Evolutionary conservation across 331 rosid species (phyloP).

Genomic region (Stylosanthes scabra): DNA sequence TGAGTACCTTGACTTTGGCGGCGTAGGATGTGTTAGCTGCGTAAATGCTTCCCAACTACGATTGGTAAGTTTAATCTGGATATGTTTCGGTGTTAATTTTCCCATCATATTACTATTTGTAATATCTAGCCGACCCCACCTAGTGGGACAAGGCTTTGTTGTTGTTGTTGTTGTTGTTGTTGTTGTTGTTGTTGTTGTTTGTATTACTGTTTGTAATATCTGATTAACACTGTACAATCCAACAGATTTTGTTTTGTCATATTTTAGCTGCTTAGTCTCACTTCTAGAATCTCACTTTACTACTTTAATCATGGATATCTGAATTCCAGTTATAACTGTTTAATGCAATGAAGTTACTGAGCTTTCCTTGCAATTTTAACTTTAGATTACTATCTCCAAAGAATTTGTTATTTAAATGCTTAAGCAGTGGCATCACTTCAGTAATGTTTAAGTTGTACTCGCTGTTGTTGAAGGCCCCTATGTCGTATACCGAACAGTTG

Average conservation of each 20-base stretch:
- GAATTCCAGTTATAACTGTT: constrained; percentile 4
- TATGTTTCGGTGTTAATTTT: neutral
- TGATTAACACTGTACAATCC: constrained; percentile 35
- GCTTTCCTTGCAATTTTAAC: neutral
- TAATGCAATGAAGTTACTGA: constrained; percentile 22
- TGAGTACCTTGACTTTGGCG: constrained; percentile 82
- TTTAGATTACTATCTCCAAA: constrained; percentile 3
- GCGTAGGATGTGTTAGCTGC: constrained; percentile 81
- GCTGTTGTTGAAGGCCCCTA: neutral
- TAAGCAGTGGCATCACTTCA: constrained; percentile 9
- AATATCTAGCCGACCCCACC: no score
- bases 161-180: no score
- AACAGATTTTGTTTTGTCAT: constrained; percentile 10
- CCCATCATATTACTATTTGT: constrained; percentile 6
- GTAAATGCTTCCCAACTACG: constrained; percentile 54
- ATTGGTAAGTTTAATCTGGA: constrained; percentile 62
- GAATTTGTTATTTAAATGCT: constrained; percentile 20
- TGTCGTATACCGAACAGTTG: neutral
- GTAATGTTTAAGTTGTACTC: neutral
- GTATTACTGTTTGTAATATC: neutral
- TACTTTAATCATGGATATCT: constrained; percentile 13
- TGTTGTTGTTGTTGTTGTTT: no score
- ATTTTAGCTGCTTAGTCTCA: constrained; percentile 29
- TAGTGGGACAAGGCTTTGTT: no score
- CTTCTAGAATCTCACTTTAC: constrained; percentile 19